Evolutionary conservation across 495 filamentous ascomycete species (phyloP).

Genomic region (Pseudevernia furfuracea): DNA sequence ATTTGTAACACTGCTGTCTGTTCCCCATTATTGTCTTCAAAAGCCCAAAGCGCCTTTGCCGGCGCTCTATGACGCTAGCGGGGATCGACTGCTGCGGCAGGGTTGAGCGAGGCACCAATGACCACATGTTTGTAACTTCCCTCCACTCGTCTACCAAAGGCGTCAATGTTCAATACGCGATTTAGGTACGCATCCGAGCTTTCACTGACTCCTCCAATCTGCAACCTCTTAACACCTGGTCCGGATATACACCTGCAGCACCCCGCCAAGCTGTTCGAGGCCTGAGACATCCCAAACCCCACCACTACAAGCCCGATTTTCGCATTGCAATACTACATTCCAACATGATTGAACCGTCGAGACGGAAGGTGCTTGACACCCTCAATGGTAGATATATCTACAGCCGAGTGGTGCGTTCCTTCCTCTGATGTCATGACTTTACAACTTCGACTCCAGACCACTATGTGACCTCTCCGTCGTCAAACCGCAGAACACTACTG

Average conservation of each 20-base stretch:
- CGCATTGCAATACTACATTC: not conserved
- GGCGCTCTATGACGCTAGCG: not conserved
- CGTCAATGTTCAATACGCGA: not conserved
- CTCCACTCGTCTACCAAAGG: not conserved
- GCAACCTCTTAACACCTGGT: not conserved
- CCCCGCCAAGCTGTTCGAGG: not conserved
- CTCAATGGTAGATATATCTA: slow-evolving; percentile 74
- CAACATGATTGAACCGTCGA: slow-evolving; percentile 41
- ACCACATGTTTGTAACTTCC: not conserved
- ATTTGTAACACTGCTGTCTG: not conserved
- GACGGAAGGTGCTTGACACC: slow-evolving; percentile 55
- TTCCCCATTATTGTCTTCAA: not conserved
- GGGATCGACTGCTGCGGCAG: not conserved
- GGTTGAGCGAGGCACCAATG: not conserved
- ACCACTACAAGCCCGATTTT: slow-evolving; percentile 3
- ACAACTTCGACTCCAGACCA: slow-evolving; percentile 13
- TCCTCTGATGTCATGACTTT: slow-evolving; percentile 17
- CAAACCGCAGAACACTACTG: slow-evolving; percentile 19
- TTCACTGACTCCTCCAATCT: not conserved
- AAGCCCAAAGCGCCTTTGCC: slow-evolving; percentile 3
- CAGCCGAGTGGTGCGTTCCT: slow-evolving; percentile 63
- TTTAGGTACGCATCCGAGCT: not conserved
- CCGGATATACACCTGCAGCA: not conserved
- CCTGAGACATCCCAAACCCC: not conserved
- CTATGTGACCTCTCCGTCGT: not conserved